Base-by-base conservation (phyloP, 2,329 filamentous ascomycete genomes). In the Metarhizium album region DNA sequence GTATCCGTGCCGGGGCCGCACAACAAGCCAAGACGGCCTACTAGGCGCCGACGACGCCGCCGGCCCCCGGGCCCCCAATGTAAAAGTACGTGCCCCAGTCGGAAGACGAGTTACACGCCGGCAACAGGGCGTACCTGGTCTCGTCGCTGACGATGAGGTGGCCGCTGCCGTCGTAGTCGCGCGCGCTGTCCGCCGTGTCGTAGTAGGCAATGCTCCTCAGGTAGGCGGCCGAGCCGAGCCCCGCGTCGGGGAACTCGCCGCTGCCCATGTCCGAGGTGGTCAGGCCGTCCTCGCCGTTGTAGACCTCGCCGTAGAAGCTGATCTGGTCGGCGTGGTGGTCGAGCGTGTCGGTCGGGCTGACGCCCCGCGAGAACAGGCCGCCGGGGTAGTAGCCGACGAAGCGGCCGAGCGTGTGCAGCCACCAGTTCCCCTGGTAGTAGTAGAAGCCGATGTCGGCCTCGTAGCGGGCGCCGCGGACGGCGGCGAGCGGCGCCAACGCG, bases 221-320 rank as follows among this genome's bases (percentile, higher is more conserved):
- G 50, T 59, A 58, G 8, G 47, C 56, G 3, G 55, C 47, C 14
- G 46, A 48, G 27, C 53, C 53, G n/a, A 48, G 51, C 3, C 57
- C 56, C 2, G 37, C 22, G 16, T 58, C 56, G 1, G 57, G 55
- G 46, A 57, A 59, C 49, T 56, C 48, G 45, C 57, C 57, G 45
- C 56, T 59, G 31, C 56, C 58, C 58, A 59, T 58, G 35, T 58
- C 55, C 13, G 55, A 58, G 16, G 50, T 55, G 5, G 55, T 57
- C 46, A 55, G 13, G 2, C 29, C n/a, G 9, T 49, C 16, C 29
- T 49, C 55, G 47, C 55, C 55, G 47, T 59, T 58, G 51, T 51
- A 58, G 11, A 59, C 48, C 29, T 59, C 58, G 24, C 57, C 58
- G 38, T 54, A 59, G 11, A 54, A 58, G 46, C 51, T 45, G 43